Conservation (phyloP, 495 filamentous ascomycete species). For the Darksidea phi region DNA sequence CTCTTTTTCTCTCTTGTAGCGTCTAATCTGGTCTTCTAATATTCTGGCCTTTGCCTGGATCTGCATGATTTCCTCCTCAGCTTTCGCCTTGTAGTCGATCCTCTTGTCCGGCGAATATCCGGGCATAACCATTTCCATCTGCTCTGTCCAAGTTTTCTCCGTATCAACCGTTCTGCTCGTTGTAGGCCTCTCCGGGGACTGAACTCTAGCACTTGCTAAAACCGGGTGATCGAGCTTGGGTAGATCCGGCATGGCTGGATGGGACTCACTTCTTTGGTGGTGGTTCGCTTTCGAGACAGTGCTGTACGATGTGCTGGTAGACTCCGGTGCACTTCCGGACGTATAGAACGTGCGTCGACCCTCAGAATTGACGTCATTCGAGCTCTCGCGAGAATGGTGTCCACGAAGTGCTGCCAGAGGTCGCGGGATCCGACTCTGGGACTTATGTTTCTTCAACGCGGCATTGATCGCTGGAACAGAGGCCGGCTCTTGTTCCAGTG, state of each 20-base stretch:
- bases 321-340: slow-evolving; percentile 23
- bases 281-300: slow-evolving; percentile 17
- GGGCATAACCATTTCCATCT: slow-evolving; percentile 19
- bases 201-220: not conserved
- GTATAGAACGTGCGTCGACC: slow-evolving; percentile 26
- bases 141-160: slow-evolving; percentile 24
- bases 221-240: not conserved
- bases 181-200: slow-evolving; percentile 17
- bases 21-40: slow-evolving; percentile 11
- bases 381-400: slow-evolving; percentile 24
- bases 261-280: slow-evolving; percentile 12
- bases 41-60: slow-evolving; percentile 26
- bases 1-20: slow-evolving; percentile 7
- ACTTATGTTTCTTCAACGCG: slow-evolving; percentile 14
- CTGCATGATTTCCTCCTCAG: slow-evolving; percentile 17
- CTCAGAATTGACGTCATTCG: slow-evolving; percentile 24
- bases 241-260: slow-evolving; percentile 14
- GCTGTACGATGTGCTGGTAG: slow-evolving; percentile 25
- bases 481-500: slow-evolving; percentile 28
- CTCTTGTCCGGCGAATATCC: slow-evolving; percentile 1
- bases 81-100: slow-evolving; percentile 10
- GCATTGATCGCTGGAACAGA: slow-evolving; percentile 30
- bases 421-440: not conserved
- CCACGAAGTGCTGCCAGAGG: not conserved
- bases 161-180: slow-evolving; percentile 21